Conservation (phyloP, 2,329 filamentous ascomycete genomes). For the Trichoderma hamatum region DNA sequence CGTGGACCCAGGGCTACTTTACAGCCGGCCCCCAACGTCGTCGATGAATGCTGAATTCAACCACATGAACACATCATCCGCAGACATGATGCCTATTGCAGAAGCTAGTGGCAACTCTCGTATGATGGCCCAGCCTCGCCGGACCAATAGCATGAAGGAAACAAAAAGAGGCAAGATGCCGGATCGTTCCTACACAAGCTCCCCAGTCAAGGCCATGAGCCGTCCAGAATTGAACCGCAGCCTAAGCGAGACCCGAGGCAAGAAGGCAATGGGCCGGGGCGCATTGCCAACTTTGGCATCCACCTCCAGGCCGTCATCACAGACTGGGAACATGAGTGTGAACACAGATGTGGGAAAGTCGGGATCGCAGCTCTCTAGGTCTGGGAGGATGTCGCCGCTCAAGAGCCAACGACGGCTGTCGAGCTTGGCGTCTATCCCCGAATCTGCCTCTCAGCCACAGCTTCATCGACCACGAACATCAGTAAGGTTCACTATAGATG, state of each 20-base stretch:
- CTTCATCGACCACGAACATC: constrained; percentile 51
- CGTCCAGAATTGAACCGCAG: constrained; percentile 57
- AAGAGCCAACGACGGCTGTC: constrained; percentile 55
- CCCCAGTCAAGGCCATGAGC: constrained; percentile 55
- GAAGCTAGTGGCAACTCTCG: constrained; percentile 34
- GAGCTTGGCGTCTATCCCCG: constrained; percentile 61
- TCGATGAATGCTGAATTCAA: constrained; percentile 47
- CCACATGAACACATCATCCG: constrained; percentile 35
- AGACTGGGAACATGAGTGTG: constrained; percentile 30
- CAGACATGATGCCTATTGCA: constrained; percentile 35
- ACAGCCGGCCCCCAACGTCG: constrained; percentile 55
- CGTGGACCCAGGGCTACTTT: constrained; percentile 64
- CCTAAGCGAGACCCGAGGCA: constrained; percentile 56
- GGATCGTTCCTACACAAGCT: constrained; percentile 49
- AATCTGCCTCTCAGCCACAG: constrained; percentile 44
- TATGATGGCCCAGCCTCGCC: constrained; percentile 46
- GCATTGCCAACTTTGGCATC: constrained; percentile 54
- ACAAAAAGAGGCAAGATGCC: constrained; percentile 45
- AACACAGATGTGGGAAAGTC: constrained; percentile 42
- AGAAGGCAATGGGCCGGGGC: constrained; percentile 45
- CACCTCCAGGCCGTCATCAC: constrained; percentile 44
- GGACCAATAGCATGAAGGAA: constrained; percentile 51
- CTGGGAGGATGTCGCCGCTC: constrained; percentile 56
- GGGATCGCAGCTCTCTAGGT: constrained; percentile 47
- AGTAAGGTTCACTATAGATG: constrained; percentile 65